phyloP scores from a whole-genome alignment of 1,139 yeast species.

The Arxiozyma telluris region DNA sequence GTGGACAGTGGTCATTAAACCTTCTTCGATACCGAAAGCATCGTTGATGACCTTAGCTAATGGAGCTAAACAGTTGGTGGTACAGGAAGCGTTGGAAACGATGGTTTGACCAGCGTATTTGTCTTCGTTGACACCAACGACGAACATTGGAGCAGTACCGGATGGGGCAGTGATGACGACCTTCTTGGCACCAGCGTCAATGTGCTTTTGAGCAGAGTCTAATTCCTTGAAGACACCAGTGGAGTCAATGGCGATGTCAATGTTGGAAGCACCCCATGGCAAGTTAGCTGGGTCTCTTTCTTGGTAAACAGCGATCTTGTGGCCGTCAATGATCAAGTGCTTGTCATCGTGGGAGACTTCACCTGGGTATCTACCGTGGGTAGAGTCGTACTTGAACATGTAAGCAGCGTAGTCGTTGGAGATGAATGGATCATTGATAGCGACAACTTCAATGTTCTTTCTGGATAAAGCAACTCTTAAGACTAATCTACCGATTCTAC shows the following conservation, averaged over 20 bases:
- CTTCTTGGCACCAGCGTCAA: conserved; percentile 84
- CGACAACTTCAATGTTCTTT: conserved; percentile 65
- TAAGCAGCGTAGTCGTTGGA: conserved; percentile 77
- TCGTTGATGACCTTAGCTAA: conserved; percentile 77
- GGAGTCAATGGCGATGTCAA: conserved; percentile 75
- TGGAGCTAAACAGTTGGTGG: conserved; percentile 87
- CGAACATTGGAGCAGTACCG: conserved; percentile 82
- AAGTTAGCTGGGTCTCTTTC: conserved; percentile 75
- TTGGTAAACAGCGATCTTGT: conserved; percentile 59
- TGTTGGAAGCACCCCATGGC: conserved; percentile 75
- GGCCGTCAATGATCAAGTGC: conserved; percentile 56
- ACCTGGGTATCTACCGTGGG: conserved; percentile 72
- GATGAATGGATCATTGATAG: conserved; percentile 78
- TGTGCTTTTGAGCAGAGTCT: conserved; percentile 74
- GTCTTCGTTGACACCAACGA: conserved; percentile 74
- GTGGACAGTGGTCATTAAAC: conserved; percentile 87
- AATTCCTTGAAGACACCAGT: conserved; percentile 79
- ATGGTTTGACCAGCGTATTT: conserved; percentile 63
- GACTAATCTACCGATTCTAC: conserved; percentile 79
- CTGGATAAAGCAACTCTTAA: conserved; percentile 67
- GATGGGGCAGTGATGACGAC: conserved; percentile 84
- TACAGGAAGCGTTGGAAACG: conserved; percentile 80
- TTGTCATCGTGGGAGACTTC: conserved; percentile 57
- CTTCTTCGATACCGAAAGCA: conserved; percentile 71
- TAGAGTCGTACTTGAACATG: conserved; percentile 84